These are phyloP conservation scores for Trichophyton verrucosum DNA, from an alignment of 2,329 filamentous ascomycete genomes.

Conservation along the genomic window DNA sequence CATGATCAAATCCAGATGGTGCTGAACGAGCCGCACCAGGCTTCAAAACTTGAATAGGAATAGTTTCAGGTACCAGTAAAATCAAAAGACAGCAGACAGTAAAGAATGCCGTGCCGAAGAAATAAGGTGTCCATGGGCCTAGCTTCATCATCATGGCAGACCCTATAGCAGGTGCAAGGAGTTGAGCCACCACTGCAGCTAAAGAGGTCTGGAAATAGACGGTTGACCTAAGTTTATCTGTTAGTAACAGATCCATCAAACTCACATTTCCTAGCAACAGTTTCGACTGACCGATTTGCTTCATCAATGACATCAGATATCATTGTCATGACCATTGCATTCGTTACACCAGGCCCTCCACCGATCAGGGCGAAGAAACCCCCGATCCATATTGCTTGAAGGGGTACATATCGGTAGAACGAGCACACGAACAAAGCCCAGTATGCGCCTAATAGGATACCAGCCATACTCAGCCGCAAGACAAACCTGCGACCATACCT, in stretches of 20 bases:
- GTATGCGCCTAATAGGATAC: conserved; percentile 26
- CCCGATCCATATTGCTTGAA: conserved; percentile 39
- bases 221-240: conserved; percentile 19
- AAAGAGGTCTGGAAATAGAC: conserved; percentile 33
- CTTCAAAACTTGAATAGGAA: conserved; percentile 15
- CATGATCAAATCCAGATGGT: no score
- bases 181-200: conserved; percentile 29
- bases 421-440: conserved; percentile 25
- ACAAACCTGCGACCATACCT: conserved; percentile 36
- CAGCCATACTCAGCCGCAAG: conserved; percentile 32
- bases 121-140: conserved; percentile 31
- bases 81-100: conserved; percentile 24
- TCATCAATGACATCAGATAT: conserved; percentile 39
- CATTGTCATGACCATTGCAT: conserved; percentile 40
- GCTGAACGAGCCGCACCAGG: background rate
- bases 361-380: conserved; percentile 36
- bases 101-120: conserved; percentile 25
- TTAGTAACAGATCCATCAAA: background rate
- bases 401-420: conserved; percentile 31
- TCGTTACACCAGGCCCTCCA: conserved; percentile 36
- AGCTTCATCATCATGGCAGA: conserved; percentile 29
- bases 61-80: conserved; percentile 29
- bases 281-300: conserved; percentile 26
- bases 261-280: background rate
- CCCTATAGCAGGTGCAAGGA: conserved; percentile 27